These are phyloP conservation scores for Colletotrichum incanum DNA, from an alignment of 2,329 filamentous ascomycete genomes.

Conservation along the genomic window DNA sequence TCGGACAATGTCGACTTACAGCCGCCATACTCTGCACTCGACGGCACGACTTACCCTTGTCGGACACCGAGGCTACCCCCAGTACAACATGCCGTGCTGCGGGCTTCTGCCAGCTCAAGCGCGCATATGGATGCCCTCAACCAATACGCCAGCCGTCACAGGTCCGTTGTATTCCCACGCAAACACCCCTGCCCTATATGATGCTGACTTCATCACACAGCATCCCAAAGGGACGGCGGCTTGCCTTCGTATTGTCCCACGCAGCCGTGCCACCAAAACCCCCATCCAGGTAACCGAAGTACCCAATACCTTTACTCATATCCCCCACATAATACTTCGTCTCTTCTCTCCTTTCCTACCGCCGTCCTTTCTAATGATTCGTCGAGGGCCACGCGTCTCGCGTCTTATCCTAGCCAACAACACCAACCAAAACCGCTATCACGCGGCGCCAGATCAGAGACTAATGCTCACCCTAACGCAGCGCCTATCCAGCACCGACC, in stretches of 20 bases:
- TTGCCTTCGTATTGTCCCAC: background rate
- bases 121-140: background rate
- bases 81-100: background rate
- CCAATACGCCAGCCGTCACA: background rate
- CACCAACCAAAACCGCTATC: constrained; percentile 9
- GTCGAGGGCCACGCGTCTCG: constrained; percentile 15
- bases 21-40: background rate
- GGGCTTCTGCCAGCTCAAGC: background rate
- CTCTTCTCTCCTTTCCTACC: background rate
- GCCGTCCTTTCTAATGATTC: background rate
- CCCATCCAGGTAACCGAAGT: constrained; percentile 2
- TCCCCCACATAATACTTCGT: constrained; percentile 3
- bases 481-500: background rate
- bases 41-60: constrained; percentile 7
- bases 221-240: background rate
- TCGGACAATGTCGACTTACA: background rate
- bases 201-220: constrained; percentile 10
- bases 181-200: background rate
- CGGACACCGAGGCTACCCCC: constrained; percentile 1
- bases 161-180: background rate
- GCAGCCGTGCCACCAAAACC: background rate
- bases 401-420: constrained; percentile 7
- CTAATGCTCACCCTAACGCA: constrained; percentile 19
- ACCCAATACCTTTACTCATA: constrained; percentile 9
- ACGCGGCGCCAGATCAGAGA: constrained; percentile 20